phyloP scores from a whole-genome alignment of 2,329 filamentous ascomycete species.

The Domatiomyces globalis region DNA sequence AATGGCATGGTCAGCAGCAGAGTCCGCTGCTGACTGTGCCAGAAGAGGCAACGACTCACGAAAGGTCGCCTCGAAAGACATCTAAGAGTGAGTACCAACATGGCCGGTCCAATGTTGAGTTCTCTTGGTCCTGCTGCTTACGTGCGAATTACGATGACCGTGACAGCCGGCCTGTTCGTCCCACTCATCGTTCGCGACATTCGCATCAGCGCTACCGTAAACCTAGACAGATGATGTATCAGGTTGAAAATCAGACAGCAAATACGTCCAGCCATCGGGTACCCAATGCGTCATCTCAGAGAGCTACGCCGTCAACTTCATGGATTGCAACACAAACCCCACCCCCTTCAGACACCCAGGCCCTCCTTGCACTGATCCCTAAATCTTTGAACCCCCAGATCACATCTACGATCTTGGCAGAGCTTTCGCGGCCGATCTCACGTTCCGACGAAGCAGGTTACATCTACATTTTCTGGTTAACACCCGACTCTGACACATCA shows the following conservation, averaged over 20 bases:
- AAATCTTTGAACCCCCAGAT: conserved; percentile 50
- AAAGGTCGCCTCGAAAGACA: not conserved
- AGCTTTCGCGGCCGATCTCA: conserved; percentile 63
- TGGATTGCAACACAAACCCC: not conserved
- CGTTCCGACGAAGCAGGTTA: conserved; percentile 68
- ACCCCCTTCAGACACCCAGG: conserved; percentile 26
- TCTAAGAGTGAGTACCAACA: not conserved
- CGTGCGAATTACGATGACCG: conserved; percentile 11
- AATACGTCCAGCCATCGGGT: not conserved
- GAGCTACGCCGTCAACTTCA: not conserved
- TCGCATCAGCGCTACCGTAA: not conserved
- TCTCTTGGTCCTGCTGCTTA: conserved; percentile 17
- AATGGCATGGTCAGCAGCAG: conserved; percentile 32
- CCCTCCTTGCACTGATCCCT: conserved; percentile 55
- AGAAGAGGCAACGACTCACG: conserved; percentile 20
- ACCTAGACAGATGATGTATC: not conserved
- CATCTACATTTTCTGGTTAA: conserved; percentile 99
- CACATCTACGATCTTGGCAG: conserved; percentile 55
- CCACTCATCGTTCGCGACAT: not conserved
- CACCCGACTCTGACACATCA: conserved; percentile 45
- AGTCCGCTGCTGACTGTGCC: conserved; percentile 33
- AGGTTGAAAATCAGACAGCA: not conserved
- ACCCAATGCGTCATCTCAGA: not conserved
- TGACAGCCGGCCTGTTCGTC: not conserved
- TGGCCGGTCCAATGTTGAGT: conserved; percentile 16